Base-by-base conservation (phyloP, 139 green algal genomes). In the Pseudopediastrum boryanum region DNA sequence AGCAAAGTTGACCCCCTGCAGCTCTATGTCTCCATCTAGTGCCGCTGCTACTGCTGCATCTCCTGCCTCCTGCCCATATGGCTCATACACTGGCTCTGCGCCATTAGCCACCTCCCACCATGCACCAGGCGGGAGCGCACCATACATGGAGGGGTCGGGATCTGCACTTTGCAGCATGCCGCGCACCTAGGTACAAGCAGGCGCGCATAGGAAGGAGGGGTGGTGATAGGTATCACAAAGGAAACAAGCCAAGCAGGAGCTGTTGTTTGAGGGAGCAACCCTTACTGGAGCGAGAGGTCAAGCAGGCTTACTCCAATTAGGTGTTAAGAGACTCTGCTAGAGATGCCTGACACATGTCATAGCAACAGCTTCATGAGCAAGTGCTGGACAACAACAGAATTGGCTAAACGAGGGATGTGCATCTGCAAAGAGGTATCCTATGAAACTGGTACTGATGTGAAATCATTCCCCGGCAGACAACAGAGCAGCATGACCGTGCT, bases 141-240 rank as follows among this genome's bases (percentile, higher is more conserved):
- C 85, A 27, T 87, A 89, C 92, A 97, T 95, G 3, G 88, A 92
- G 23, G 91, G 85, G 65, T 97, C 93, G 0, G 86, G 86, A 25
- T 92, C 80, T 0, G 80, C 64, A 62, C 23, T n/a, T 21, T 82
- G 77, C 51, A 95, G 67, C 38, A 90, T 56, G 21, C 80, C 69
- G 1, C 84, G 91, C 46, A 95, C 81, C 66, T 88, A 73, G 61
- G 58, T 29, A 71, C 3, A 42, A 4, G 36, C 23, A 19, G 16
- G 56, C 56, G 23, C 23, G 56, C 56, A 19, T 36, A 9, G 31
- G 56, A 23, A 65, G 25, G 13, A 65, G 13, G 56, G 16, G 23
- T 19, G 56, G 56, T 10, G 8, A 9, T 36, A 8, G 61, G 31
- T 10, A 48, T 41, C 25, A 69, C 25, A 63, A 63, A 31, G 54